Evolutionary conservation across 768 basidiomycete genomes (phyloP).

Genomic region (Tricholoma hemisulphureum): DNA sequence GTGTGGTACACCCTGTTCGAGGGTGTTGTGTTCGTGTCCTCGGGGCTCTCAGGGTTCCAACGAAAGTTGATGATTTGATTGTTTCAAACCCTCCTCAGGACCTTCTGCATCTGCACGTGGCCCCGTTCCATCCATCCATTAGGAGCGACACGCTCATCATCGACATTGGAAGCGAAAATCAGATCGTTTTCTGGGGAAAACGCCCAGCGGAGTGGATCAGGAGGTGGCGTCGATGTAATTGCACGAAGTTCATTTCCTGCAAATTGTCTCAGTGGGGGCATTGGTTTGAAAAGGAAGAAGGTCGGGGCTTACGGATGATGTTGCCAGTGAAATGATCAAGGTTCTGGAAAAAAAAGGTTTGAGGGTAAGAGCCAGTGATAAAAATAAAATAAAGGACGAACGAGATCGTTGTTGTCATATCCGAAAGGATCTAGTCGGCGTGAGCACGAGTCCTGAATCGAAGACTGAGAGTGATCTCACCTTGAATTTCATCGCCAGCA

Average conservation of each 20-base stretch:
- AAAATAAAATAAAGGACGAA: slow-evolving; percentile 25
- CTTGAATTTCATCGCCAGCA: slow-evolving; percentile 75
- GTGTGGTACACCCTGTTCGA: no score
- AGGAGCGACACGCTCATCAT: slow-evolving; percentile 47
- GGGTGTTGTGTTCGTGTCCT: no score
- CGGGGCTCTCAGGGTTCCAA: no score
- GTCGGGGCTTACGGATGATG: slow-evolving; percentile 55
- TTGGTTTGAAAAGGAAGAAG: background rate
- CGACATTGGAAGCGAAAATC: slow-evolving; percentile 40
- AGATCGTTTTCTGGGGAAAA: slow-evolving; percentile 60
- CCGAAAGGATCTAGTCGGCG: slow-evolving; percentile 44
- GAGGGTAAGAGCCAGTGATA: background rate
- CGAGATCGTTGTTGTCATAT: slow-evolving; percentile 74
- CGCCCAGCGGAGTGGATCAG: slow-evolving; percentile 59
- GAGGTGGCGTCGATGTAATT: slow-evolving; percentile 57
- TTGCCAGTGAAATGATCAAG: slow-evolving; percentile 70
- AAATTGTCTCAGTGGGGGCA: slow-evolving; percentile 5
- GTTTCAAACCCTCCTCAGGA: slow-evolving; percentile 26
- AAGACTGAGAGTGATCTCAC: slow-evolving; percentile 34
- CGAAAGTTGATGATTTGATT: no score
- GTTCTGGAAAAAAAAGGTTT: slow-evolving; percentile 35
- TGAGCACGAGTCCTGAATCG: background rate
- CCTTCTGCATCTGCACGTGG: slow-evolving; percentile 40
- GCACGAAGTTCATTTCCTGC: slow-evolving; percentile 60
- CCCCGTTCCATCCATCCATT: slow-evolving; percentile 59